phyloP scores from a whole-genome alignment of 345 rosid species.

The Murraya paniculata region DNA sequence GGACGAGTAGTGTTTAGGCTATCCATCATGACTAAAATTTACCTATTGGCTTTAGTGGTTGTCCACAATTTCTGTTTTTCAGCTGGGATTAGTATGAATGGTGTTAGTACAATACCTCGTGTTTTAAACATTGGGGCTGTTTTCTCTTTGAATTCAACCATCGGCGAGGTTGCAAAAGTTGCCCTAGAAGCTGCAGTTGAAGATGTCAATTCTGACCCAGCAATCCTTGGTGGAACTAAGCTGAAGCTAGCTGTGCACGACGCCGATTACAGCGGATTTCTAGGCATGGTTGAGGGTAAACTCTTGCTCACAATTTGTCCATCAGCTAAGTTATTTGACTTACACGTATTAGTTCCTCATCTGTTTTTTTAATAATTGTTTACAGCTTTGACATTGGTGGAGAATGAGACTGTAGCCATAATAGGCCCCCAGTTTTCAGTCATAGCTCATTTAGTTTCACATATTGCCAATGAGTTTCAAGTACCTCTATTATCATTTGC shows the following conservation, averaged over 20 bases:
- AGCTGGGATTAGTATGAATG: slow-evolving; percentile 9
- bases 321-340: neutral
- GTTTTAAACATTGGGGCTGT: slow-evolving; percentile 39
- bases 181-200: slow-evolving; percentile 42
- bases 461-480: slow-evolving; percentile 53
- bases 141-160: slow-evolving; percentile 27
- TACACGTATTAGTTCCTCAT: neutral
- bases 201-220: slow-evolving; percentile 48
- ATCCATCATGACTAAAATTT: slow-evolving; percentile 15
- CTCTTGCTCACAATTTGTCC: neutral
- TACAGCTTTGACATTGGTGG: slow-evolving; percentile 73
- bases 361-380: slow-evolving; percentile 14
- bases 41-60: slow-evolving; percentile 24
- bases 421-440: slow-evolving; percentile 80
- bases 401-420: slow-evolving; percentile 67
- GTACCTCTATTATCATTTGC: slow-evolving; percentile 73
- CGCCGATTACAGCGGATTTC: slow-evolving; percentile 35
- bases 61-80: slow-evolving; percentile 16
- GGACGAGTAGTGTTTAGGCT: neutral
- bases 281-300: slow-evolving; percentile 41
- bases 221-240: slow-evolving; percentile 39
- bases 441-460: slow-evolving; percentile 70
- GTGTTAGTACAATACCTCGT: slow-evolving; percentile 23
- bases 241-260: slow-evolving; percentile 33
- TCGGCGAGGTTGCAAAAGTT: slow-evolving; percentile 33